Conservation (phyloP, 2,329 filamentous ascomycete genomes). For the Fusarium euwallaceae region DNA sequence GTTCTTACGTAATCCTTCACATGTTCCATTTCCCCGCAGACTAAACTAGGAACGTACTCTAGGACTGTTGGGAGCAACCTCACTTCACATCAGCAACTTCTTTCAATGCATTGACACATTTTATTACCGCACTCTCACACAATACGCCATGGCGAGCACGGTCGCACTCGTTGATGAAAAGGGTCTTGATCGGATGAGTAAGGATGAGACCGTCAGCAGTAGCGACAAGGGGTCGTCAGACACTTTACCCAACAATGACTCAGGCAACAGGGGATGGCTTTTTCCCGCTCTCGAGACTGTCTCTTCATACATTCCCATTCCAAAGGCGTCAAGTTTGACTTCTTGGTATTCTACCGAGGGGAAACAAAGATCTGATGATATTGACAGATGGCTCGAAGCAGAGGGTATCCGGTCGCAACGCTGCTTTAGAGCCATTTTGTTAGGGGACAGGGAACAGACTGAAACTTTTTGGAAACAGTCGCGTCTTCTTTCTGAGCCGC, state of each 20-base stretch:
- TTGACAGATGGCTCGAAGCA: slow-evolving; percentile 7
- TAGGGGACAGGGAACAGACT: background rate
- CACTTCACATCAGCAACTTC: background rate
- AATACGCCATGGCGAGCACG: background rate
- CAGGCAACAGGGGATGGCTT: background rate
- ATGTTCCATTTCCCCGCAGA: slow-evolving; percentile 1
- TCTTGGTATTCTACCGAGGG: background rate
- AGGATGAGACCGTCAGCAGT: background rate
- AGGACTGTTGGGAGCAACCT: background rate
- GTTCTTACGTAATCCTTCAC: background rate
- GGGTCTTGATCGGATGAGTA: background rate
- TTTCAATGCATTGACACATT: background rate
- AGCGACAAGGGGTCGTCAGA: background rate
- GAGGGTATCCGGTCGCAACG: background rate
- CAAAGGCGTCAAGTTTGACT: background rate
- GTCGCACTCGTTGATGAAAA: background rate
- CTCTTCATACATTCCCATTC: background rate
- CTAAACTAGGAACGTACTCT: background rate
- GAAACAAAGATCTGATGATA: slow-evolving; percentile 3
- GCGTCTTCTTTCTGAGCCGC: background rate
- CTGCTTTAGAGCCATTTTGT: background rate
- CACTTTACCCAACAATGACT: background rate
- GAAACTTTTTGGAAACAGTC: slow-evolving; percentile 14
- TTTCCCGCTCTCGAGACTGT: background rate
- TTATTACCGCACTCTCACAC: background rate